Conservation (phyloP, 2,329 filamentous ascomycete species). For the Ampelomyces quisqualis region DNA sequence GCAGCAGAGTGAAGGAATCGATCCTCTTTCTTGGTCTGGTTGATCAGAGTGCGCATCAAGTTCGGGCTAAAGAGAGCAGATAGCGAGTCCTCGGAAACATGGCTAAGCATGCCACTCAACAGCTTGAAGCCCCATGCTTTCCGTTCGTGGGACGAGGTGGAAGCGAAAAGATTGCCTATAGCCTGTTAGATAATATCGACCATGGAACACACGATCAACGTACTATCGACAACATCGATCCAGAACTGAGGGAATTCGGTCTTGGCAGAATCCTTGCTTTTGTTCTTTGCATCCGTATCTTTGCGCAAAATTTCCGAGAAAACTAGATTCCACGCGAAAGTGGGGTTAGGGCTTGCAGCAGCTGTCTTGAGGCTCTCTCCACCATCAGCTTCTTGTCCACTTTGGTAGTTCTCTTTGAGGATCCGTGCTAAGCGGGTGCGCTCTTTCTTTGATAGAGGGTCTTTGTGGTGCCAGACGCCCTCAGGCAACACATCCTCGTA, state of each 20-base stretch:
- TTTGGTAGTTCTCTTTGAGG: constrained; percentile 70
- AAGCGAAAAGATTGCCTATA: constrained; percentile 78
- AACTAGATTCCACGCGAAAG: constrained; percentile 85
- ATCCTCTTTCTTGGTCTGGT: constrained; percentile 41
- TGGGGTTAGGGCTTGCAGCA: constrained; percentile 75
- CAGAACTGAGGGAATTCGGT: constrained; percentile 74
- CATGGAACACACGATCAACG: constrained; percentile 39
- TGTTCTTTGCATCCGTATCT: constrained; percentile 23
- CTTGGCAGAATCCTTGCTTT: constrained; percentile 38
- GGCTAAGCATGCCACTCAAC: constrained; percentile 71
- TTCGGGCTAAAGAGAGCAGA: constrained; percentile 76
- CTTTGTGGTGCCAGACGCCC: constrained; percentile 70
- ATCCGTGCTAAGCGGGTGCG: constrained; percentile 70
- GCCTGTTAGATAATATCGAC: constrained; percentile 7
- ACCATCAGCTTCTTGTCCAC: constrained; percentile 49
- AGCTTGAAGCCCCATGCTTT: constrained; percentile 92
- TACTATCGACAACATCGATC: constrained; percentile 82
- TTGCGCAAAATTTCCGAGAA: constrained; percentile 49
- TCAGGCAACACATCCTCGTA: constrained; percentile 66
- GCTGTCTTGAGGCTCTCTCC: constrained; percentile 60
- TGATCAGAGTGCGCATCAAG: constrained; percentile 59
- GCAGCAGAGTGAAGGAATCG: constrained; percentile 64
- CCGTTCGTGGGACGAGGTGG: constrained; percentile 78
- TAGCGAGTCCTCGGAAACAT: constrained; percentile 53
- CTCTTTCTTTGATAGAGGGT: constrained; percentile 71